Evolutionary conservation across 352 stramenopile species (phyloP), one percentile per base, ranked within the genome.

Genomic region (Globisporangium spinosum): DNA sequence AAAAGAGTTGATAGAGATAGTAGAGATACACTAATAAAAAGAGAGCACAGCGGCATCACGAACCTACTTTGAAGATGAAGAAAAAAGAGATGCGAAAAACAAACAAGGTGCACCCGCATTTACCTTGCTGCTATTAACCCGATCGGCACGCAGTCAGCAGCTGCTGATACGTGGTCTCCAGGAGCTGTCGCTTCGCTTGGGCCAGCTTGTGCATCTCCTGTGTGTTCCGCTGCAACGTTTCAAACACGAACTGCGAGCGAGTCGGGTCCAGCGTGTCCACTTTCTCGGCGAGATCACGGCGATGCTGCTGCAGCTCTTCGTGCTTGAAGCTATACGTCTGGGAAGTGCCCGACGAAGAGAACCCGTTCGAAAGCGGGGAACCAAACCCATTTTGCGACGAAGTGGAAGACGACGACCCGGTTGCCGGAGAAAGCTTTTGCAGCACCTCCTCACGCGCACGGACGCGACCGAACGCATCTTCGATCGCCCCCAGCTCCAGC

Each of bases 121-220:
- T 53, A 34, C 45, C 45, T 32, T 27, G 20, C 20, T 66, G 38
- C 32, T 9, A 7, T 55, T 60, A 62, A 9, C 51, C 32, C 12
- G 73, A 77, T 22, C 72, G 72, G 25, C 77, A 78, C 9, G 79
- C 75, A 6, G 72, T 70, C 45, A 77, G 34, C 23, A 92, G 75
- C 54, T 92, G 84, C 70, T 89, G 69, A 49, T 88, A 79, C 32
- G 77, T 87, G 0, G 74, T 72, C 60, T 93, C 82, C 27, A 83
- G 89, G 15, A 90, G 74, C 62, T 89, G 83, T 12, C 87, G 83
- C 58, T 84, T 83, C 40, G 80, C 82, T 61, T 85, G 85, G 12
- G 83, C 81, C 17, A 95, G 76, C 54, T 84, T 89, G 71, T 83
- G 75, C 79, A 95, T 90, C 70, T 95, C 87, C 49, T 71, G 76